Base-by-base conservation (phyloP, 768 basidiomycete species). In the Naematelia aurantialba region DNA sequence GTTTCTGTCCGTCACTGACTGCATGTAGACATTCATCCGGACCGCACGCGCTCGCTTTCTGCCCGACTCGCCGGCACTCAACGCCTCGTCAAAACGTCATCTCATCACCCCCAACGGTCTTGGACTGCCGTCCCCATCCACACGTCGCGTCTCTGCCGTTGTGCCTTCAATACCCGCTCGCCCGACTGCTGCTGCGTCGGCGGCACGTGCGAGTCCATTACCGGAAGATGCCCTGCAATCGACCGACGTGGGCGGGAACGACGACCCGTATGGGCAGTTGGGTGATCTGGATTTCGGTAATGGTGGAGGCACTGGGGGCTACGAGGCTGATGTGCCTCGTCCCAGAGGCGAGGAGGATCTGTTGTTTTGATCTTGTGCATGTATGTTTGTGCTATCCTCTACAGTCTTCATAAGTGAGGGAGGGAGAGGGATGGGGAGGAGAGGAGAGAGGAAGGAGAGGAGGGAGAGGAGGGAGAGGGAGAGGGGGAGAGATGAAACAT, bases 21-120 rank as follows among this genome's bases (percentile, higher is more conserved):
- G 45, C 13, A 12, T 34, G 13, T 29, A 91, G 89, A 94, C 91
- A 1, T 97, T 97, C 79, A 97, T 97, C 68, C 87, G 93, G 22
- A 87, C 87, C 65, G 89, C 92, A 5, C 82, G 85, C 45, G 88
- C 89, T 42, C 89, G 85, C 71, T 88, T 89, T 24, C 81, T 97
- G 56, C 73, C 73, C 42, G 93, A 97, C 76, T 92, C 89, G 48
- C 90, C 91, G 13, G 93, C 93, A 1, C 81, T 97, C 45, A 96
- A 97, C 72, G 72, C 84, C 0, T 83, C 88, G 60, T 93, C 91
- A 0, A 83, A 87, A 56, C 61, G 76, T 46, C 76, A 77, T 56
- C 69, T 75, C 5, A 69, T 72, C 47, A 66, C 70, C 17, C 64
- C 72, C 4, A 29, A 53, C 10, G 75, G 69, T 13, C 10, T 55